Base-by-base conservation (phyloP, 148 eudicot genomes). In the Hydrangea macrophylla region DNA sequence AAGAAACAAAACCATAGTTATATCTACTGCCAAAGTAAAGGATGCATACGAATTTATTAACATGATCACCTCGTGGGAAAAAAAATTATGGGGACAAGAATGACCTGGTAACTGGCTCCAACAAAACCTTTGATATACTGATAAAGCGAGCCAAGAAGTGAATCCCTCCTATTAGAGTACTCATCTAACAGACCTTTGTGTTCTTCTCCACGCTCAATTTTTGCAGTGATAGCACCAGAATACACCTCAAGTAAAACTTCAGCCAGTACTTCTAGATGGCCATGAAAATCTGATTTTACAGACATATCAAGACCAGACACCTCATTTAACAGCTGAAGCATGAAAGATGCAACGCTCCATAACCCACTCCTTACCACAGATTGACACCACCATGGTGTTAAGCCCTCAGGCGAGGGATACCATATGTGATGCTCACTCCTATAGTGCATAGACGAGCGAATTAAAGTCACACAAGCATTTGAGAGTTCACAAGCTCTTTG, bases 401-500 rank as follows among this genome's bases (percentile, higher is more conserved):
- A 82, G 76, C 98, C 96, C 76, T 94, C 97, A 53, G 81, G 84
- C 32, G 96, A 79, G 50, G 98, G 97, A 71, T 94, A 94, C 98
- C 98, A 94, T 80, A 94, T 73, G 70, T 86, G 92, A 72, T 94
- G 76, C 69, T 94, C 97, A 81, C 77, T 89, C 75, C 76, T 85
- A 78, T 88, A 94, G 30, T 75, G 75, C 76, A 80, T 73, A 33
- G 92, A 83, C 50, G 91, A 79, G 59, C 69, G 83, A 65, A 94
- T 51, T 65, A 88, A 40, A 42, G 84, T 82, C 36, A 86, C 95
- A 75, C 91, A 90, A 35, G 85, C 89, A 71, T 77, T 73, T 31
- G 97, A 85, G 36, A 94, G 83, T 80, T 94, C 98, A 86, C 97
- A 90, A 74, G 79, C 88, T 79, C 92, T 80, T 74, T 81, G 85